Evolutionary conservation across 2,329 filamentous ascomycete species (phyloP), one percentile per base, ranked within the genome.

Genomic region (Colletotrichum camelliae): DNA sequence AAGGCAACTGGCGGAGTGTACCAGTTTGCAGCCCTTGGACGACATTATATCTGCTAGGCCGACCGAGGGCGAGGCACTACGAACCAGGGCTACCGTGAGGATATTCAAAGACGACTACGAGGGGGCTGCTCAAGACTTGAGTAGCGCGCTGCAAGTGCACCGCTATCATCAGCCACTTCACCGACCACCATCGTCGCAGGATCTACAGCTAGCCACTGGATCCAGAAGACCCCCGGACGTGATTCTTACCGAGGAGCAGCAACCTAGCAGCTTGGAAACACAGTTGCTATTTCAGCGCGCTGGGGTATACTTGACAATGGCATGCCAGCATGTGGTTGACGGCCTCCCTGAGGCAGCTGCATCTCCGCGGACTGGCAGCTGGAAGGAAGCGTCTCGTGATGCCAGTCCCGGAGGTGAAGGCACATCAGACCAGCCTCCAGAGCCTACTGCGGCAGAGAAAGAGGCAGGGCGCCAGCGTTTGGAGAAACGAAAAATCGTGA

Each of bases 241-340:
- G 60, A 80, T 83, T 1, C 74, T 87, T 18, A 79, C 86, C 52
- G 83, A 89, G 68, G 83, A 84, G 24, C 82, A 86, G 77, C 94
- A 96, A 78, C 95, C 95, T 16, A 93, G 89, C 79, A 95, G 94
- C 81, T 86, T 96, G 77, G 93, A 95, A 81, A 88, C 90, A 64
- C 95, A 97, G 81, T 83, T 97, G 6, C 84, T 95, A 6, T 96
- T 97, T 82, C 93, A 96, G 79, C 91, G 95, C 61, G 95, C 92
- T 1, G 91, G 91, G 7, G 92, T 92, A 7, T 94, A 96, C 82
- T 86, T 97, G 43, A 91, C 90, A 5, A 88, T 95, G 80, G 94
- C 95, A 15, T 95, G 91, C 80, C 87, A 92, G 72, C 86, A 93
- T 80, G 90, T 96, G 58, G 85, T 90, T 74, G 84, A 85, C 21